phyloP scores from a whole-genome alignment of 2,329 filamentous ascomycete species.

The Hymenoscyphus fraxineus region DNA sequence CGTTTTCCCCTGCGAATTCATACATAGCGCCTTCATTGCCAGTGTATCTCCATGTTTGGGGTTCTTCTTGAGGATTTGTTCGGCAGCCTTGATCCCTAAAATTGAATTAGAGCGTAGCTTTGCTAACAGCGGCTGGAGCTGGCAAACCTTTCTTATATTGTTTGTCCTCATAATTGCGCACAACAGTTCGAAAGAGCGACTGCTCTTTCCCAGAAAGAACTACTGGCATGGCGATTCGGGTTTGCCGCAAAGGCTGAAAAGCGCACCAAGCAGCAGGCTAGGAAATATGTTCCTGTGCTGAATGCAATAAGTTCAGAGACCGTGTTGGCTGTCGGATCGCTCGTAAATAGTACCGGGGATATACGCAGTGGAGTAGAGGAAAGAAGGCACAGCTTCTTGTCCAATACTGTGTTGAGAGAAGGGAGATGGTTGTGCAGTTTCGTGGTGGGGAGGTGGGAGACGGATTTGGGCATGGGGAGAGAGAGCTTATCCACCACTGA shows the following conservation, averaged over 20 bases:
- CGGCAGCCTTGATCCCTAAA: constrained; percentile 81
- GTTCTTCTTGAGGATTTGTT: constrained; percentile 92
- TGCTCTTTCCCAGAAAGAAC: constrained; percentile 81
- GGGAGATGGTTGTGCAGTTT: not conserved
- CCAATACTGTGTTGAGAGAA: not conserved
- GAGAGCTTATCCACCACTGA: not conserved
- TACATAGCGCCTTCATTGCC: constrained; percentile 97
- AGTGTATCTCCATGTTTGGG: constrained; percentile 97
- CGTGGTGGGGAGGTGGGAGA: not conserved
- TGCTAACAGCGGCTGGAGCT: constrained; percentile 11
- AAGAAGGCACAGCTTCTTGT: not conserved
- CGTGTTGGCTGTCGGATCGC: not conserved
- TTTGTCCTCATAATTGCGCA: constrained; percentile 96
- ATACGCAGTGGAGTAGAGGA: not conserved
- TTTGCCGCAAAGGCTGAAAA: constrained; percentile 1
- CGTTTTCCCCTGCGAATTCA: constrained; percentile 86
- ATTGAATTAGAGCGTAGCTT: constrained; percentile 12
- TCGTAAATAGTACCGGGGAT: not conserved
- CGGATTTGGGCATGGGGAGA: not conserved
- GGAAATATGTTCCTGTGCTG: not conserved
- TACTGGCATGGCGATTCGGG: constrained; percentile 57
- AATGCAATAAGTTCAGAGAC: not conserved
- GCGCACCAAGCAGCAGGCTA: not conserved
- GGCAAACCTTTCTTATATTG: constrained; percentile 81
- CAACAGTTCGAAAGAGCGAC: constrained; percentile 88